Evolutionary conservation across 225 moss, liverwort and hornwort genomes (phyloP), one percentile per base, ranked within the genome.

Genomic region (Bryum argenteum): DNA sequence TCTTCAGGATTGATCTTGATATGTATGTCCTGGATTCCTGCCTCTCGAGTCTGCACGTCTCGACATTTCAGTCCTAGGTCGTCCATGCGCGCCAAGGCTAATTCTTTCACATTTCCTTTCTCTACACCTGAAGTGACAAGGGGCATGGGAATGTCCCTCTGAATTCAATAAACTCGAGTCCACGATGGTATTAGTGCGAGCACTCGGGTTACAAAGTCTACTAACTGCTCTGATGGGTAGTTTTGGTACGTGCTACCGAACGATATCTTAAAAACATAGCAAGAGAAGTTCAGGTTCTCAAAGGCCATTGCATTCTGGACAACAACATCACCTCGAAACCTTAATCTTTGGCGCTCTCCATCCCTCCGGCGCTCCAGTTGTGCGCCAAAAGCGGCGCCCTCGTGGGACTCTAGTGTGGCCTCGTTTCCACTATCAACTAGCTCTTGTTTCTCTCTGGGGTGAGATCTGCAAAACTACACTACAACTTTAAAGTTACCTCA

Each of bases 21-120:
- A 83, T 94, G 98, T 69, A 98, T 94, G 67, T 98, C 98, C 98
- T 98, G 98, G 81, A 98, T 98, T 74, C 98, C 94, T 77, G 98
- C 98, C 83, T 98, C 98, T 75, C 94, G 86, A 74, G 98, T 98
- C 75, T 94, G 85, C 37, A 98, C 98, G 80, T 98, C 98, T 73
- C 98, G 89, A 71, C 98, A 98, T 76, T 94, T 98, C 57, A 98
- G 81, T 60, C 98, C 98, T 61, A 98, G 79, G 80, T 98, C 94
- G 73, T 92, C 91, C 98, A 98, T 98, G 41, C 98, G 94, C 73
- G 91, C 89, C 69, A 98, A 85, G 17, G 98, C 98, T 71, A 98
- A 84, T 72, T 98, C 98, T 69, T 92, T 86, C 82, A 98, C 74
- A 72, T 98, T 94, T 8, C 94, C 98, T 74, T 98, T 98, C 67